A percentile compares a stretch with the other conserved stretches of the same genome.
phyloP scores from a whole-genome alignment of 2,329 filamentous ascomycete species.

The Alternaria sp. region DNA sequence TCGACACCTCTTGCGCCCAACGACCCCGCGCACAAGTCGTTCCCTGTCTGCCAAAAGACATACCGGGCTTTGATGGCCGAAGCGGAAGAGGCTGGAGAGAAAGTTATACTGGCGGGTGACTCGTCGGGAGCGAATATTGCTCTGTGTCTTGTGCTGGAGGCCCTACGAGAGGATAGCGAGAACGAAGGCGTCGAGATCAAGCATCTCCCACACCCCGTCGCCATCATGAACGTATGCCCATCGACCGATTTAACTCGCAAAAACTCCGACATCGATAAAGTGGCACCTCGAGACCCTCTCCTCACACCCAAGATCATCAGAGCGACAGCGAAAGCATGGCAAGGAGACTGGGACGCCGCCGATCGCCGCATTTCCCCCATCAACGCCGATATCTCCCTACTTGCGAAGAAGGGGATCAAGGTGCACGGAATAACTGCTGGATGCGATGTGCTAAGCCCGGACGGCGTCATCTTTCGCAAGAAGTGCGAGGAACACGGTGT shows the following conservation, averaged over 20 bases:
- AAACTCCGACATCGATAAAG: conserved; percentile 53
- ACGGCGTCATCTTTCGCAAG: conserved; percentile 57
- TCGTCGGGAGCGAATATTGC: conserved; percentile 63
- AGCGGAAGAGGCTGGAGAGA: conserved; percentile 49
- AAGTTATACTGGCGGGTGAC: conserved; percentile 60
- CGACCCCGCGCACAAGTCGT: conserved; percentile 56
- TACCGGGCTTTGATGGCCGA: conserved; percentile 52
- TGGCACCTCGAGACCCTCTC: conserved; percentile 55
- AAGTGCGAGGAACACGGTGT: conserved; percentile 53
- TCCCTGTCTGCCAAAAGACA: conserved; percentile 56
- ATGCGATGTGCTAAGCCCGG: conserved; percentile 61
- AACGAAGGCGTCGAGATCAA: conserved; percentile 4
- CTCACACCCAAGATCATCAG: conserved; percentile 53
- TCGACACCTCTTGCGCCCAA: conserved; percentile 62
- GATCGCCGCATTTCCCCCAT: conserved; percentile 59
- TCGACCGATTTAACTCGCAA: conserved; percentile 57
- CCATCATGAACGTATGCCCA: conserved; percentile 56
- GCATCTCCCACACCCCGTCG: conserved; percentile 35
- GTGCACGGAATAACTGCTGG: conserved; percentile 61
- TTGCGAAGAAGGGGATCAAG: conserved; percentile 49
- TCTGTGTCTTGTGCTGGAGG: conserved; percentile 50
- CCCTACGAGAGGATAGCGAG: conserved; percentile 42
- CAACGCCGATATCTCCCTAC: conserved; percentile 52
- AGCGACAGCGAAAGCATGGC: conserved; percentile 52
- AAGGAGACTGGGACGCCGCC: conserved; percentile 45